Evolutionary conservation across 164 flowering plant genomes (phyloP).

Genomic region (Kalanchoe fedtschenkoi): DNA sequence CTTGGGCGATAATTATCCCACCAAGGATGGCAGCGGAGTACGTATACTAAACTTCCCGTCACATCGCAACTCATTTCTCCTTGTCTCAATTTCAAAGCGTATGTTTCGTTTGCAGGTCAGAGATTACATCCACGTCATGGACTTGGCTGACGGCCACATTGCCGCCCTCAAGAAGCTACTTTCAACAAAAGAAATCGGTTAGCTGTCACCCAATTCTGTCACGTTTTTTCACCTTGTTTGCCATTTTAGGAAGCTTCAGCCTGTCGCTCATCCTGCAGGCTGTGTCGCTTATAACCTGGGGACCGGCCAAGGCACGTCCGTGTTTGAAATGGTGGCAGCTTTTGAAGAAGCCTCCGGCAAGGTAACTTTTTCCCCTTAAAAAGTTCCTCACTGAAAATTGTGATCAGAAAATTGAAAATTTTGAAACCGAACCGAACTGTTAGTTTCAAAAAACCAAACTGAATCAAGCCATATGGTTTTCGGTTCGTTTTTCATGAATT

Average conservation of each 20-base stretch:
- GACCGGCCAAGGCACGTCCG: constrained; percentile 62
- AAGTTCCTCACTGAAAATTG: too few species aligned
- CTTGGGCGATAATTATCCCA: constrained; percentile 66
- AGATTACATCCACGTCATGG: constrained; percentile 88
- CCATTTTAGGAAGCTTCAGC: neutral
- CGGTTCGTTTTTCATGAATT: too few species aligned
- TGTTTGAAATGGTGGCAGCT: constrained; percentile 55
- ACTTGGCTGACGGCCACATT: constrained; percentile 82
- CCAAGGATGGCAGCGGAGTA: constrained; percentile 94
- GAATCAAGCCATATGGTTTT: too few species aligned
- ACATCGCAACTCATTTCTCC: too few species aligned
- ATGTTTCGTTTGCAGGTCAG: constrained; percentile 45
- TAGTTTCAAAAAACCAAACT: too few species aligned
- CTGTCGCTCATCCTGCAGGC: constrained; percentile 15
- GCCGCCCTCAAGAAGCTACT: constrained; percentile 67
- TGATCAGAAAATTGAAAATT: too few species aligned
- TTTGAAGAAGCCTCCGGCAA: constrained; percentile 65
- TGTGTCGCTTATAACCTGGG: constrained; percentile 71
- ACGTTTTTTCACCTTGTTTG: neutral
- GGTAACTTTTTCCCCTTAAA: constrained; percentile 31
- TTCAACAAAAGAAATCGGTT: constrained; percentile 49
- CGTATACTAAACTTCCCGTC: too few species aligned
- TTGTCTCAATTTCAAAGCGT: neutral
- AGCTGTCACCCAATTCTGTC: neutral
- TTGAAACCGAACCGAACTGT: too few species aligned